These are phyloP conservation scores for Trematosphaeria pertusa DNA, from an alignment of 2,329 filamentous ascomycete genomes.

Conservation along the genomic window DNA sequence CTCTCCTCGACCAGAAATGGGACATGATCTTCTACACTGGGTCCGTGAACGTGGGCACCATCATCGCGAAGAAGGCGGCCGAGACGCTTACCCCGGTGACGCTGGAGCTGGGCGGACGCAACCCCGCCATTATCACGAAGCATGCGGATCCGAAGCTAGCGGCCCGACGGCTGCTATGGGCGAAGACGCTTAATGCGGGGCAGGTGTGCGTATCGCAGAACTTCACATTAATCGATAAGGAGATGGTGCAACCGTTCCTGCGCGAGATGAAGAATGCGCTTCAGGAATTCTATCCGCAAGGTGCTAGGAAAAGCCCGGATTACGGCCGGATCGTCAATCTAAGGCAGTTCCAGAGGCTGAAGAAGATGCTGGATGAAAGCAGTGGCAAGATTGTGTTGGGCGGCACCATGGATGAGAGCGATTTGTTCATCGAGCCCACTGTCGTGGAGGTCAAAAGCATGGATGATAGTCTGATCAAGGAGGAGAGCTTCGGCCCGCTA, in stretches of 20 bases:
- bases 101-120: constrained; percentile 88
- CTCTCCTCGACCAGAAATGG: constrained; percentile 86
- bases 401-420: constrained; percentile 78
- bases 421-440: constrained; percentile 89
- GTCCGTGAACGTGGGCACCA: constrained; percentile 71
- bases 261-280: constrained; percentile 74
- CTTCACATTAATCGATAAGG: constrained; percentile 83
- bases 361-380: constrained; percentile 86
- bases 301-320: constrained; percentile 78
- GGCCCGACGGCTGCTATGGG: constrained; percentile 85
- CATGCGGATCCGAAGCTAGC: constrained; percentile 81
- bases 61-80: constrained; percentile 61
- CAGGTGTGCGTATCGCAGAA: constrained; percentile 95
- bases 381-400: constrained; percentile 87
- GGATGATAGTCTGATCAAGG: constrained; percentile 77
- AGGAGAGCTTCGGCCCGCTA: constrained; percentile 94
- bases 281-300: constrained; percentile 82
- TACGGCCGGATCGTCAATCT: constrained; percentile 82
- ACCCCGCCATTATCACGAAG: constrained; percentile 90
- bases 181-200: constrained; percentile 84
- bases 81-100: constrained; percentile 76
- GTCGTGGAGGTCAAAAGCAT: constrained; percentile 81
- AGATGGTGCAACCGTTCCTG: constrained; percentile 74
- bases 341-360: constrained; percentile 79
- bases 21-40: constrained; percentile 99